A percentile compares a stretch with the other conserved stretches of the same genome.
Evolutionary conservation across 306 rosid genomes (phyloP).

Genomic region (Lathyrus oleraceus): DNA sequence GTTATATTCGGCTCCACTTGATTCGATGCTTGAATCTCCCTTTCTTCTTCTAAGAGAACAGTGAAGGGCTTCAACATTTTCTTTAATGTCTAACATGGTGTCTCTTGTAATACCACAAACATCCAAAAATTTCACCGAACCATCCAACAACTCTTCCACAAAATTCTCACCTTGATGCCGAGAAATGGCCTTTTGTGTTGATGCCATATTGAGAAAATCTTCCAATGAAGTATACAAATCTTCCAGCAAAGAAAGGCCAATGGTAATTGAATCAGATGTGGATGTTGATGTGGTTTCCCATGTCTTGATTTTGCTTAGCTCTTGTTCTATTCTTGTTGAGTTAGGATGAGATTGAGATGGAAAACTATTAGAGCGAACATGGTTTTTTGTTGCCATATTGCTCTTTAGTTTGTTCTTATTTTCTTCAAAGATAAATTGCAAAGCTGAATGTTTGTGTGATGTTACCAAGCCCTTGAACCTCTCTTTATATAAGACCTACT

Average conservation of each 20-base stretch:
- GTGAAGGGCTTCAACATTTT: slow-evolving; percentile 54
- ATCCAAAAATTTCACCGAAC: slow-evolving; percentile 59
- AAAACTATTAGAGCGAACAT: slow-evolving; percentile 58
- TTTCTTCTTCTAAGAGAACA: slow-evolving; percentile 67
- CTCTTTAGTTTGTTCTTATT: slow-evolving; percentile 3
- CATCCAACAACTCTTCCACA: slow-evolving; percentile 40
- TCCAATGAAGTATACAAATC: not conserved
- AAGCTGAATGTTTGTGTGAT: slow-evolving; percentile 5
- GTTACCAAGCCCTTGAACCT: slow-evolving; percentile 22
- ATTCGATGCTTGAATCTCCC: slow-evolving; percentile 48
- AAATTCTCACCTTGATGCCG: not conserved
- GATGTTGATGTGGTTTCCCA: not conserved
- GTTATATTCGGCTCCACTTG: slow-evolving; percentile 41
- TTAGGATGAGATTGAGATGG: slow-evolving; percentile 70
- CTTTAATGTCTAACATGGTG: slow-evolving; percentile 47
- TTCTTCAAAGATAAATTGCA: not conserved
- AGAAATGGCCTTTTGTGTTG: not conserved
- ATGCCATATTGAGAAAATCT: not conserved
- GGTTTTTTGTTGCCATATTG: slow-evolving; percentile 45
- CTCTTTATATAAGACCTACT: slow-evolving; percentile 23
- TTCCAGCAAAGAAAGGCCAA: not conserved
- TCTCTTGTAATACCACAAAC: slow-evolving; percentile 62
- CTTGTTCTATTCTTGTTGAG: slow-evolving; percentile 49
- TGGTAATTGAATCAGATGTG: not conserved
- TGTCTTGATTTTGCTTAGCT: not conserved